Percentiles rank a stretch among this genome's conserved stretches.
These are phyloP conservation scores for Venustampulla echinocandica DNA, from an alignment of 495 filamentous ascomycete genomes.

Conservation along the genomic window DNA sequence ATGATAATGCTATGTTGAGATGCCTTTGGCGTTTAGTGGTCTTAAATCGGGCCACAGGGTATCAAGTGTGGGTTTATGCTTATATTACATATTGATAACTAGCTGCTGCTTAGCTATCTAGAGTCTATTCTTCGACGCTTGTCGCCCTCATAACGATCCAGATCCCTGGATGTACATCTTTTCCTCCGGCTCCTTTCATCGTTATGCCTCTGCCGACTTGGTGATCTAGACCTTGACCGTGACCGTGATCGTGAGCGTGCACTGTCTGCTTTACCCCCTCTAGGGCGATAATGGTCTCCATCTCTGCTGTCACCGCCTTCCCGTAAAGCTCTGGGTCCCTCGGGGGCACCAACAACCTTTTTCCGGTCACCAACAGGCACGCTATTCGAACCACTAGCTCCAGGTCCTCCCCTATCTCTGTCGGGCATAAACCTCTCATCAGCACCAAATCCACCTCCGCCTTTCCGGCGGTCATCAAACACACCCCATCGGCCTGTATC, in stretches of 20 bases:
- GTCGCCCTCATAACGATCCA: constrained; percentile 49
- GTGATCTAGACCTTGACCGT: constrained; percentile 34
- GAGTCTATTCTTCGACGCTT: constrained; percentile 57
- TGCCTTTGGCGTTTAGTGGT: background rate
- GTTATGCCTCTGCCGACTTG: constrained; percentile 37
- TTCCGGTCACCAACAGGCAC: constrained; percentile 51
- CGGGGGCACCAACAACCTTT: constrained; percentile 27
- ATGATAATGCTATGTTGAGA: background rate
- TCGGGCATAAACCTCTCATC: constrained; percentile 73
- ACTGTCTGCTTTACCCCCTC: constrained; percentile 16
- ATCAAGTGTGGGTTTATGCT: background rate
- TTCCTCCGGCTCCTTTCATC: constrained; percentile 49
- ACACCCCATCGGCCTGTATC: constrained; percentile 84
- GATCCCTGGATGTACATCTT: constrained; percentile 54
- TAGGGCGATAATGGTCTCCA: constrained; percentile 12
- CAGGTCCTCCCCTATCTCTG: constrained; percentile 33
- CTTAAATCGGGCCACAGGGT: too few relatives aligned
- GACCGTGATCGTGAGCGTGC: constrained; percentile 16
- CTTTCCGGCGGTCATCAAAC: constrained; percentile 44
- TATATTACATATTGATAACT: constrained; percentile 4
- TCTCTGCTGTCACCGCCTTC: constrained; percentile 24
- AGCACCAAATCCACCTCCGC: constrained; percentile 35
- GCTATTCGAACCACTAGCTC: constrained; percentile 50
- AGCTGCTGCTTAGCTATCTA: constrained; percentile 12
- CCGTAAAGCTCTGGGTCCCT: constrained; percentile 28